phyloP scores from a whole-genome alignment of 345 rosid species.

The Dipteronia sinensis region DNA sequence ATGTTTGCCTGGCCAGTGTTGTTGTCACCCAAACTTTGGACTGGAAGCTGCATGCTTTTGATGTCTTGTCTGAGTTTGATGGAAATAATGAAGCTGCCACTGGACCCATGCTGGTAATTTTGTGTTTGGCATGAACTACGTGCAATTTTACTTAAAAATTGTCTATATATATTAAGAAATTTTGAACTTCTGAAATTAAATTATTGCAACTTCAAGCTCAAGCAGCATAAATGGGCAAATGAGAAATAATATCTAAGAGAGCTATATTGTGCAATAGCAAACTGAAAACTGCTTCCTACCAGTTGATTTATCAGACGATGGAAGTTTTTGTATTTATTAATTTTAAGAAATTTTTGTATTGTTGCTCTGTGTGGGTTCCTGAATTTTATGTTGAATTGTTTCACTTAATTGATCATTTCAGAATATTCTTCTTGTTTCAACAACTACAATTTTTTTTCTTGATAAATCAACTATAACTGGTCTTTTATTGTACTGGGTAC shows the following conservation, averaged over 20 bases:
- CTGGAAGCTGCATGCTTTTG: slow-evolving; percentile 99
- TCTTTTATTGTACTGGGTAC: slow-evolving; percentile 1
- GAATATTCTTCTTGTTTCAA: not conserved
- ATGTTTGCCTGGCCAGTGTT: slow-evolving; percentile 90
- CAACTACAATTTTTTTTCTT: not conserved
- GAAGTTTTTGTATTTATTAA: not conserved
- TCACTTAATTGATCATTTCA: not conserved
- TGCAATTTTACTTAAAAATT: not conserved
- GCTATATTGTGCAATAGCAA: not conserved
- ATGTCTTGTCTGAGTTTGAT: slow-evolving; percentile 93
- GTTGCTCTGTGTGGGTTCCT: not conserved
- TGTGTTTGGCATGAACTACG: slow-evolving; percentile 12
- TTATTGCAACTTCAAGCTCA: slow-evolving; percentile 6
- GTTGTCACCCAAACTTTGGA: slow-evolving; percentile 96
- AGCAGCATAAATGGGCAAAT: not conserved
- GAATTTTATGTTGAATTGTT: not conserved
- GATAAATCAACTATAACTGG: not conserved
- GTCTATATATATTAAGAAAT: too few species aligned
- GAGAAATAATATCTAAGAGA: not conserved
- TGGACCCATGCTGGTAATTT: slow-evolving; percentile 97
- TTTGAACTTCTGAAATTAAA: not conserved
- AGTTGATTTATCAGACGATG: not conserved
- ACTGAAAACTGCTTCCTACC: not conserved
- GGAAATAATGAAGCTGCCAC: slow-evolving; percentile 73
- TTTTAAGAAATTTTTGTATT: too few species aligned